Base-by-base conservation (phyloP, 225 moss, liverwort and hornwort genomes). In the Marchantia paleacea region DNA sequence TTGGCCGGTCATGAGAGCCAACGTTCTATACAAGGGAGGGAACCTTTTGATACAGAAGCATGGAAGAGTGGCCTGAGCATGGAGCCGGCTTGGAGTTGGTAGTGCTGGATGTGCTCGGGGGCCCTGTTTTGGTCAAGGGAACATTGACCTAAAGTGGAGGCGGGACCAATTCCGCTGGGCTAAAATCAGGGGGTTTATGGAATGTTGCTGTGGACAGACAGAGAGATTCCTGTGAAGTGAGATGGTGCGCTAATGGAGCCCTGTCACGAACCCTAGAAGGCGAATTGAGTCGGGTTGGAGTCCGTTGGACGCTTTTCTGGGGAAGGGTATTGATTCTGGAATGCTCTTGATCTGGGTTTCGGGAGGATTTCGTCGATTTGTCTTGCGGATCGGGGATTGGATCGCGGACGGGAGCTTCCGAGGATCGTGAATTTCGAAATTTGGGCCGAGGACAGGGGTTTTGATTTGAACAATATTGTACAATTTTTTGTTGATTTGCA, bases 401-500 rank as follows among this genome's bases (percentile, higher is more conserved):
- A 69, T 69, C 69, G 69, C 30, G 25, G 31, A 70, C 0, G 28
- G 29, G 52, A 63, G 49, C 31, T 15, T 10, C 18, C 52, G 20
- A 55, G 29, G 7, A n/a, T 0, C 6, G 3, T 14, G 73, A 68
- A 22, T 49, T 60, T 1, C 7, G n/a, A 73, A 57, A 30, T 49
- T 58, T 31, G 24, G 58, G 68, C 28, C 69, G 12, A 10, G 39
- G 79, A 51, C 4, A 30, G 16, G 15, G 52, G 74, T 26, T 76
- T 24, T 25, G 48, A 3, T 50, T 79, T 58, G 48, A 68, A 69
- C 29, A 72, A 72, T 72, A 22, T 51, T 10, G 11, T 9, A 1
- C 10, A 50, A 49, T 20, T 22, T 47, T 28, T 64, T 55, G 55
- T 60, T 57, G 76, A 53, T 67, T 70, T 79, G 75, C 66, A 65